A percentile compares a stretch with the other conserved stretches of the same genome.
These are phyloP conservation scores for Berberis vulgaris DNA, from an alignment of 164 flowering plant genomes.

Conservation along the genomic window DNA sequence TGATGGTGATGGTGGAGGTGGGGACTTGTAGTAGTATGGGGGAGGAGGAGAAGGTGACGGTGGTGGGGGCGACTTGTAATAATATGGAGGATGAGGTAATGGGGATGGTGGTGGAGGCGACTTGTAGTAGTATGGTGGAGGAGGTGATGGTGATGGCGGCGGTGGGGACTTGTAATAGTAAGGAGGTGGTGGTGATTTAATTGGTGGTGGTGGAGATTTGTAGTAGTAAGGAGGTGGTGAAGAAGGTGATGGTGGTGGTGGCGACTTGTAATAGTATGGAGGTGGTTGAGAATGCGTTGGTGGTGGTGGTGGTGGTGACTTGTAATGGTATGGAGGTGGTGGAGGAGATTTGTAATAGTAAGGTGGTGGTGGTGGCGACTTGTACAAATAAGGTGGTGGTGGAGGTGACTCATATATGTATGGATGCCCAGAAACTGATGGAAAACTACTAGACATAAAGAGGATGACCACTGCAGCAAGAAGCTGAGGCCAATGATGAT, in stretches of 20 bases:
- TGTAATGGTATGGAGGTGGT: slow-evolving; percentile 22
- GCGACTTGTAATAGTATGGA: slow-evolving; percentile 30
- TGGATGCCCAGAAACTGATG: slow-evolving; percentile 9
- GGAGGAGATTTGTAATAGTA: too few species aligned
- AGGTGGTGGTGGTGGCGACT: slow-evolving; percentile 19
- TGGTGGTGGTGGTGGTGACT: slow-evolving; percentile 36
- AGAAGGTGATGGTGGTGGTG: slow-evolving; percentile 28
- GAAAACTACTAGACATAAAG: slow-evolving; percentile 5
- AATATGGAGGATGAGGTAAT: slow-evolving; percentile 15
- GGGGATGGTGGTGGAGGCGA: slow-evolving; percentile 26
- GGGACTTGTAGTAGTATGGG: slow-evolving; percentile 35
- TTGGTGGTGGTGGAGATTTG: slow-evolving; percentile 27
- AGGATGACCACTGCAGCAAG: slow-evolving; percentile 5
- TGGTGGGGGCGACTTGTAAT: slow-evolving; percentile 29
- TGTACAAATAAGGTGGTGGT: slow-evolving; percentile 6
- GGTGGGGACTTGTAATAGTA: slow-evolving; percentile 18
- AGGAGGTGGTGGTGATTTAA: slow-evolving; percentile 22
- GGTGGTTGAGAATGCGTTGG: slow-evolving; percentile 26
- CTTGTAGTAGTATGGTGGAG: slow-evolving; percentile 26
- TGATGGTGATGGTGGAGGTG: slow-evolving; percentile 33
- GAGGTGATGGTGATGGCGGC: slow-evolving; percentile 26
- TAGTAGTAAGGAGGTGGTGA: slow-evolving; percentile 35
- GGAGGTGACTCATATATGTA: slow-evolving; percentile 14
- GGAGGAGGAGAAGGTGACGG: slow-evolving; percentile 20
- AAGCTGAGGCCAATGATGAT: slow-evolving; percentile 4